Base-by-base conservation (phyloP, 1,284 basidiomycete genomes). In the Vanrija humicola region DNA sequence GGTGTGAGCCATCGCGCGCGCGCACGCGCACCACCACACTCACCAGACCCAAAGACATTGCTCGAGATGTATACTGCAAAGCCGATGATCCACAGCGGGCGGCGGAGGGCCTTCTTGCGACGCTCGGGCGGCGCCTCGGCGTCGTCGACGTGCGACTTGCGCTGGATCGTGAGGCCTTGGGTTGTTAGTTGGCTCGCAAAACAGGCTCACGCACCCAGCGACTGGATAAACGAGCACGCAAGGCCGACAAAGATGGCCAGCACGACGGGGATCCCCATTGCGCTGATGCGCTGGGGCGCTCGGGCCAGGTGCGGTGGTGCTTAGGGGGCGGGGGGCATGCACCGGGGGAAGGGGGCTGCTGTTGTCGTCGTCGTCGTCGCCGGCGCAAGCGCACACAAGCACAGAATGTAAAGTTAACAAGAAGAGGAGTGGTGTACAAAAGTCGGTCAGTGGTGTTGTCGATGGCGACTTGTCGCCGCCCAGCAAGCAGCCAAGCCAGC, bases 61-160 rank as follows among this genome's bases (percentile, higher is more conserved):
- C 91, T 92, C 23, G 86, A 86, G 53, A 91, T 84, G 80, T 90
- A 90, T 67, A 90, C 84, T 77, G 79, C 78, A 68, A 96, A 94
- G 10, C 93, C 93, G 29, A 89, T 70, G 21, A 93, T 77, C 90
- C 90, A 95, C 23, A 93, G 76, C 48, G 91, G 90, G 67, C 91
- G 81, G 46, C 84, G 82, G 68, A 88, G 83, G 65, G 92, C 89
- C 26, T 83, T 82, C 56, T 80, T 82, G 67, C 85, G 84, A 51
- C 83, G 75, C 34, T 81, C 71, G 46, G 84, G 80, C 3, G 90
- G 86, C 10, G 88, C 79, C 4, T 79, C 76, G 64, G 92, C 88
- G 70, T 96, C 91, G 58, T 88, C 79, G 39, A 97, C 83, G 81
- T 97, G 93, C 65, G 90, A 93, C 79, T 95, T 94, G 62, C 94